A percentile compares a stretch with the other conserved stretches of the same genome.
Conservation (phyloP, 345 rosid genomes). For the Gossypium raimondii region DNA sequence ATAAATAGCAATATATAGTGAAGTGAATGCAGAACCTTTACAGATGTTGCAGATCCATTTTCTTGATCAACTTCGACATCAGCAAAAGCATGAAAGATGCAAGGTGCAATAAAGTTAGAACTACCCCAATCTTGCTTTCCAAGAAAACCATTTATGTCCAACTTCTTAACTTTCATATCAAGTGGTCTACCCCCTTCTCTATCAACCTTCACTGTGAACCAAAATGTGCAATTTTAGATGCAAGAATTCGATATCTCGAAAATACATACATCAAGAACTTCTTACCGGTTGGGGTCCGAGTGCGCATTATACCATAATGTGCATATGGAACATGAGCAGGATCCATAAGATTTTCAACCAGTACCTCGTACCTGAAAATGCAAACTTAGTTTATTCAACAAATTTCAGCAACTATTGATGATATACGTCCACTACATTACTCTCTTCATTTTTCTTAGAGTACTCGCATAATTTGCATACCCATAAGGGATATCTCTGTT, state of each 20-base stretch:
- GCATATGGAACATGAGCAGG: slow-evolving; percentile 96
- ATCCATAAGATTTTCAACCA: slow-evolving; percentile 86
- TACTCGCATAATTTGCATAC: slow-evolving; percentile 28
- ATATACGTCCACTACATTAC: background rate
- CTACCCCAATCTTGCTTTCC: slow-evolving; percentile 62
- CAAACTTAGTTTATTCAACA: background rate
- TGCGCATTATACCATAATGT: slow-evolving; percentile 66
- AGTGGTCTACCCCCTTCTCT: slow-evolving; percentile 91
- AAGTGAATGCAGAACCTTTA: slow-evolving; percentile 30
- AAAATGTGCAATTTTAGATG: slow-evolving; percentile 7
- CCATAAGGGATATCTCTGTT: slow-evolving; percentile 84
- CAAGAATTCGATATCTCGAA: background rate
- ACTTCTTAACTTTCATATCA: slow-evolving; percentile 45
- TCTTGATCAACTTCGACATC: slow-evolving; percentile 36
- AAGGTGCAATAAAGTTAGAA: slow-evolving; percentile 63
- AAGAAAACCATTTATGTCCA: slow-evolving; percentile 45
- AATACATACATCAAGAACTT: background rate
- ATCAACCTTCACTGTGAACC: slow-evolving; percentile 53
- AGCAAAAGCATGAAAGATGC: slow-evolving; percentile 50
- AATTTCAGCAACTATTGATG: no score
- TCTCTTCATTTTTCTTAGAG: background rate
- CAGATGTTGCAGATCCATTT: slow-evolving; percentile 37
- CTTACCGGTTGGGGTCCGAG: slow-evolving; percentile 38
- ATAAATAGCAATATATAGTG: background rate
- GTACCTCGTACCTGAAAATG: slow-evolving; percentile 67